phyloP scores from a whole-genome alignment of 495 filamentous ascomycete genomes.

The Trichoderma asperelloides region DNA sequence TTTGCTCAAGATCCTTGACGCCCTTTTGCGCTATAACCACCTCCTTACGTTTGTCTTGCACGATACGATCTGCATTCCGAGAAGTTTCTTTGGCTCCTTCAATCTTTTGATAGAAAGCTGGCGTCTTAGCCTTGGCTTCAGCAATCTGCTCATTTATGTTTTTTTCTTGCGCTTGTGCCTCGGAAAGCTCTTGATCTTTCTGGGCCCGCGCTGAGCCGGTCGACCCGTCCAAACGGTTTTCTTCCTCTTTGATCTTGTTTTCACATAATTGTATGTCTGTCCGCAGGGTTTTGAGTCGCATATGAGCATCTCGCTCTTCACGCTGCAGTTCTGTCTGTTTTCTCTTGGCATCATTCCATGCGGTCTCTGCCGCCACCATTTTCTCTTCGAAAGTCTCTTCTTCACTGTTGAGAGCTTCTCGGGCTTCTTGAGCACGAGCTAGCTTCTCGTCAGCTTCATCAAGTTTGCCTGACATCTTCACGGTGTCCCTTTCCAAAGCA shows the following conservation, averaged over 20 bases:
- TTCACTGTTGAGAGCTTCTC: slow-evolving; percentile 21
- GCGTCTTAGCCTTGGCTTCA: slow-evolving; percentile 24
- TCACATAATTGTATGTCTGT: slow-evolving; percentile 28
- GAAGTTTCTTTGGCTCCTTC: slow-evolving; percentile 35
- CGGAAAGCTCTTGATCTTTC: slow-evolving; percentile 32
- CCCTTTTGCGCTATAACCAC: slow-evolving; percentile 39
- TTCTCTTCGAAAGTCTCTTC: slow-evolving; percentile 29
- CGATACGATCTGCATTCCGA: slow-evolving; percentile 25
- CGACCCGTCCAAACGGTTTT: slow-evolving; percentile 41
- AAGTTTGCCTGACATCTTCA: slow-evolving; percentile 22
- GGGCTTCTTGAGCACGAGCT: slow-evolving; percentile 16
- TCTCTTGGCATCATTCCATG: slow-evolving; percentile 23
- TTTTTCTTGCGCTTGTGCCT: slow-evolving; percentile 41
- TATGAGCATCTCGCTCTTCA: slow-evolving; percentile 40
- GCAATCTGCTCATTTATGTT: slow-evolving; percentile 29
- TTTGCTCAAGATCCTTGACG: slow-evolving; percentile 24
- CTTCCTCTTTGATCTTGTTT: slow-evolving; percentile 32
- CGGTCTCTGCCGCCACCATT: slow-evolving; percentile 26
- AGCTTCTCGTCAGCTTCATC: slow-evolving; percentile 22
- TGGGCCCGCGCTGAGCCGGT: slow-evolving; percentile 39
- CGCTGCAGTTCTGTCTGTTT: slow-evolving; percentile 27
- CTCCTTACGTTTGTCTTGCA: slow-evolving; percentile 34
- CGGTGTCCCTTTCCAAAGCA: slow-evolving; percentile 17
- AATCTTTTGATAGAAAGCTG: slow-evolving; percentile 22
- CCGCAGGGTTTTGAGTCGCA: slow-evolving; percentile 24